Conservation (phyloP, 1,139 yeast genomes). For the Yamadazyma triangularis region DNA sequence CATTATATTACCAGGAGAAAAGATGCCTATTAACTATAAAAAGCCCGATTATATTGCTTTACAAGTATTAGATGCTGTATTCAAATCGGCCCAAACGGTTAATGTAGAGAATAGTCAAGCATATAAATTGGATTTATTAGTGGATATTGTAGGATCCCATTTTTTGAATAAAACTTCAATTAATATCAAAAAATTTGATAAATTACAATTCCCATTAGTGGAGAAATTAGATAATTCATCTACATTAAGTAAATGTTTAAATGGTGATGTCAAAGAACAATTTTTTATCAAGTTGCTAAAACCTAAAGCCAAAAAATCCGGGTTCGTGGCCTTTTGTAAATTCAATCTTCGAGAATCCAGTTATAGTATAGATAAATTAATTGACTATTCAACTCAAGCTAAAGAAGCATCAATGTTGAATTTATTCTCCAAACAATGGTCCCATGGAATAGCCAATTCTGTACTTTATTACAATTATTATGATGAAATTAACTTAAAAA, state of each 20-base stretch:
- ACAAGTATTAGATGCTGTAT: constrained; percentile 34
- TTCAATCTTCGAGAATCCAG: constrained; percentile 28
- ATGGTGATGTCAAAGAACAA: constrained; percentile 27
- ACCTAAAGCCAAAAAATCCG: constrained; percentile 30
- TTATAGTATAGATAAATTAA: constrained; percentile 28
- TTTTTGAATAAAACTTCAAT: constrained; percentile 30
- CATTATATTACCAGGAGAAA: constrained; percentile 34
- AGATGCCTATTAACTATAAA: constrained; percentile 31
- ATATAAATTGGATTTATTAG: constrained; percentile 33
- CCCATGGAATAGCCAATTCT: constrained; percentile 24
- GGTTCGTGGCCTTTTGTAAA: constrained; percentile 36
- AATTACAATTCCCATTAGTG: constrained; percentile 28
- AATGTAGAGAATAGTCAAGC: constrained; percentile 18
- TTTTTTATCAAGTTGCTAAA: constrained; percentile 34
- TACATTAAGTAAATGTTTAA: constrained; percentile 22
- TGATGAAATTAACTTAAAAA: constrained; percentile 27
- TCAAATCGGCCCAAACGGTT: constrained; percentile 20
- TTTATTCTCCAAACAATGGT: constrained; percentile 37
- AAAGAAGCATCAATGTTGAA: constrained; percentile 16
- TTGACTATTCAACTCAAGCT: constrained; percentile 17
- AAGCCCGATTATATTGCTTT: constrained; percentile 38
- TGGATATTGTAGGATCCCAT: constrained; percentile 41
- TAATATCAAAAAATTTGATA: constrained; percentile 26
- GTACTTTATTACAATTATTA: constrained; percentile 33
- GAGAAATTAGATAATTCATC: constrained; percentile 16